Evolutionary conservation across 805 yeast genomes (phyloP).

Genomic region (Kuraishia ogatae): DNA sequence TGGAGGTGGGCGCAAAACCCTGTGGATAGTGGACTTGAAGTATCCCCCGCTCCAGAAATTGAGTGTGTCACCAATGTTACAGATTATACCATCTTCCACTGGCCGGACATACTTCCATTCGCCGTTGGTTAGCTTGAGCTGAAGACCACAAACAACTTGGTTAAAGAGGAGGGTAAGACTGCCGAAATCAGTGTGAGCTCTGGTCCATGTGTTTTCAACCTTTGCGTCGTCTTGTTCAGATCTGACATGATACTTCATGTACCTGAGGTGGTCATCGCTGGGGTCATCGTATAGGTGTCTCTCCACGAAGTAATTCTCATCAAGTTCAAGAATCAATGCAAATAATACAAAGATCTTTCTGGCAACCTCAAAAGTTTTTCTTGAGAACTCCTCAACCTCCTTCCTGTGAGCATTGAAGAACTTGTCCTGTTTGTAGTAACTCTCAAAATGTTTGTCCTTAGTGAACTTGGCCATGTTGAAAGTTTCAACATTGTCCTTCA

Average conservation of each 20-base stretch:
- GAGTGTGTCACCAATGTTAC: slow-evolving; percentile 27
- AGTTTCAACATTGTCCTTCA: slow-evolving; percentile 22
- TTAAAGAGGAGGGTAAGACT: slow-evolving; percentile 24
- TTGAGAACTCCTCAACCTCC: slow-evolving; percentile 16
- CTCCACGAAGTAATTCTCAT: slow-evolving; percentile 24
- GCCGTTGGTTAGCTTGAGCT: slow-evolving; percentile 23
- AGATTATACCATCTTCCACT: slow-evolving; percentile 23
- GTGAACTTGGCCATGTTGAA: slow-evolving; percentile 26
- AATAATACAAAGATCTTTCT: slow-evolving; percentile 20
- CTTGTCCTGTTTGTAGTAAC: slow-evolving; percentile 10
- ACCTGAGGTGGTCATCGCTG: slow-evolving; percentile 25
- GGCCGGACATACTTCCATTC: slow-evolving; percentile 27
- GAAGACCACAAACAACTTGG: slow-evolving; percentile 28
- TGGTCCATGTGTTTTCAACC: slow-evolving; percentile 24
- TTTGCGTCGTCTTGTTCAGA: slow-evolving; percentile 20
- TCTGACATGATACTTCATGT: slow-evolving; percentile 24
- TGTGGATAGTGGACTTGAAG: slow-evolving; percentile 26
- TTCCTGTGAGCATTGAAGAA: slow-evolving; percentile 16
- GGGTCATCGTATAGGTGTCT: slow-evolving; percentile 23
- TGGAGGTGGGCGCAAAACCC: slow-evolving; percentile 27
- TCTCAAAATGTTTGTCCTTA: slow-evolving; percentile 9
- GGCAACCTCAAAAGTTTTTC: slow-evolving; percentile 16
- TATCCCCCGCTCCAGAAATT: slow-evolving; percentile 26
- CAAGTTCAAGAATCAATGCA: slow-evolving; percentile 25
- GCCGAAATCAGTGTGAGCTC: slow-evolving; percentile 30